A percentile compares a stretch with the other conserved stretches of the same genome.
Conservation (phyloP, 2,329 filamentous ascomycete species). For the Dactylellina parvicollis region DNA sequence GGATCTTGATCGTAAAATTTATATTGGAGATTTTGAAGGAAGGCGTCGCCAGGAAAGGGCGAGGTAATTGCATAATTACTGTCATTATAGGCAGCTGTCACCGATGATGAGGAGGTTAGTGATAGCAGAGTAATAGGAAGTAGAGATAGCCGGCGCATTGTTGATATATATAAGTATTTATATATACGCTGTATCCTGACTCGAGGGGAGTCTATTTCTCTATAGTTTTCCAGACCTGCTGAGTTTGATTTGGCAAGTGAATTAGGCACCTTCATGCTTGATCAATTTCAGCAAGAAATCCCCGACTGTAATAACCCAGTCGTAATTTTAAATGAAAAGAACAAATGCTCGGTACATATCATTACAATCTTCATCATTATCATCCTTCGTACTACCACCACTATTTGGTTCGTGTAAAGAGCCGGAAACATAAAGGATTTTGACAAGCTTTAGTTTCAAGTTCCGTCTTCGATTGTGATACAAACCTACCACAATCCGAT, state of each 20-base stretch:
- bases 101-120: too few species aligned
- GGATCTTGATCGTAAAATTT: too few species aligned
- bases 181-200: too few species aligned
- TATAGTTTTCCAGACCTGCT: slow-evolving; percentile 49
- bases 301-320: slow-evolving; percentile 49
- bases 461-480: slow-evolving; percentile 19
- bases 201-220: too few species aligned
- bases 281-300: slow-evolving; percentile 20
- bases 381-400: slow-evolving; percentile 48
- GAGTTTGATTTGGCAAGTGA: slow-evolving; percentile 18
- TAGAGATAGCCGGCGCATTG: too few species aligned
- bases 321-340: slow-evolving; percentile 51
- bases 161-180: too few species aligned
- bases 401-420: slow-evolving; percentile 51
- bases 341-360: slow-evolving; percentile 41
- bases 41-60: too few species aligned
- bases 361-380: too few species aligned
- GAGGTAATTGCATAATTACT: too few species aligned
- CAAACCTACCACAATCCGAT: slow-evolving; percentile 31
- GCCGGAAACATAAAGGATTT: slow-evolving; percentile 46
- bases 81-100: too few species aligned
- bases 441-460: slow-evolving; percentile 36
- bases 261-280: slow-evolving; percentile 8
- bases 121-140: too few species aligned
- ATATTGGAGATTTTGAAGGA: too few species aligned